Evolutionary conservation across 176 grass and related monocot species (phyloP), one percentile per base, ranked within the genome.

Genomic region (Metroxylon sagu): DNA sequence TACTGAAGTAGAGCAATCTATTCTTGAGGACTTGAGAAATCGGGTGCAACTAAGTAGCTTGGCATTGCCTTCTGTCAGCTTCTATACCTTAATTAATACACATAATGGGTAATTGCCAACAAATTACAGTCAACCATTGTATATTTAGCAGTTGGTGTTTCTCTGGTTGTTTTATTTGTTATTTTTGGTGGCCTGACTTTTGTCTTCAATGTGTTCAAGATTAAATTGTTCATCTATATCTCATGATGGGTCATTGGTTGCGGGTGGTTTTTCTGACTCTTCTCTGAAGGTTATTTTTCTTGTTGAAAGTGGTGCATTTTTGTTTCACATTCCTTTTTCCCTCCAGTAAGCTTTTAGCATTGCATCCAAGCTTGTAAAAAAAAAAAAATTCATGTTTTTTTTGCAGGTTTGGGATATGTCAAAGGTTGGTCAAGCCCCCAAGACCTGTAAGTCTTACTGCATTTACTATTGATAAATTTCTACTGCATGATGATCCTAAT

Each of bases 241-340:
- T 56, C 79, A 97, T 15, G 92, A 97, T 73, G 92, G 92, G 49
- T 97, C 92, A 2, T 70, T 91, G 66, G 92, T 97, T 66, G 92
- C 77, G 66, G 92, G 92, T 85, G 92, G 92, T 30, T 97, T 97
- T 68, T 97, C 92, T 72, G 92, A 97, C 68, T 97, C 92, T n/a
- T 97, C 92, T 53, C 61, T 97, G 52, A 97, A 91, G 92, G 92
- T 88, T 79, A 57, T 65, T 76, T 8, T 30, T 63, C 28, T 49
- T 28, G 54, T 82, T 65, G 30, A 30, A 25, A 56, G 28, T 19
- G 17, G 49, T 19, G 14, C 73, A 18, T 5, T 57, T 53, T 57
- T 43, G 35, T 43, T 12, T 77, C 51, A 49, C 17, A 8, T 60
- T 56, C 14, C n/a, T 28, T 60, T 49, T 18, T 48, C 52, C 60